These are phyloP conservation scores for Xanthoconium purpureum DNA, from an alignment of 768 basidiomycete species.

Conservation along the genomic window DNA sequence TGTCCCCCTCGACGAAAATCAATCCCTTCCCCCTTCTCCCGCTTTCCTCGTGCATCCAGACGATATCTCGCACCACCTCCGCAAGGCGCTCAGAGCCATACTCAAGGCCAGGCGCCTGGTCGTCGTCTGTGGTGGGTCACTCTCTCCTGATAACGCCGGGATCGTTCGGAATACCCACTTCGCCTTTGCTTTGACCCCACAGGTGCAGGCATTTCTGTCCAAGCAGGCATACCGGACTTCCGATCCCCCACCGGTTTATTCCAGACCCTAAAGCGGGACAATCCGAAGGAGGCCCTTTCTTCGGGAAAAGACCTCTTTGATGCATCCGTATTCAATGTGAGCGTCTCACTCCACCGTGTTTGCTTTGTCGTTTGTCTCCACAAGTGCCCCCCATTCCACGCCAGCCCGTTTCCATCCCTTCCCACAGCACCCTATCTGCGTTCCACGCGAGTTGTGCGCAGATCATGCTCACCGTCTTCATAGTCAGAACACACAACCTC, in stretches of 20 bases:
- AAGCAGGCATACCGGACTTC: conserved; percentile 89
- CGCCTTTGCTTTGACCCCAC: neutral
- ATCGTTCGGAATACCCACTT: conserved; percentile 3
- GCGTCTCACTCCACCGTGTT: conserved; percentile 17
- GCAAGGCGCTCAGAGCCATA: conserved; percentile 60
- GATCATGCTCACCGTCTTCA: conserved; percentile 21
- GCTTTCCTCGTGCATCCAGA: conserved; percentile 51
- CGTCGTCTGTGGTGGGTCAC: conserved; percentile 75
- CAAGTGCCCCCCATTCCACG: neutral
- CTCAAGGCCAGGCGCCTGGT: conserved; percentile 79
- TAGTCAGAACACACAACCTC: conserved; percentile 75
- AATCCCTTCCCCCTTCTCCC: conserved; percentile 48
- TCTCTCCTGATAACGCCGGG: conserved; percentile 12
- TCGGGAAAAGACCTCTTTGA: conserved; percentile 89
- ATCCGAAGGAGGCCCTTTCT: conserved; percentile 65
- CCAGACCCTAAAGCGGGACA: conserved; percentile 70
- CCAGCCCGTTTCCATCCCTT: neutral
- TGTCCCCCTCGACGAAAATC: conserved; percentile 53
- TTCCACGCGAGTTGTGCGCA: neutral
- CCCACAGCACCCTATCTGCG: neutral
- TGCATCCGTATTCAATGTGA: conserved; percentile 84
- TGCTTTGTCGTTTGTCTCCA: neutral
- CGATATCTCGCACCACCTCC: conserved; percentile 46
- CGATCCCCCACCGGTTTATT: conserved; percentile 80
- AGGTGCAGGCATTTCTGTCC: conserved; percentile 89